Evolutionary conservation across 257 asterid genomes (phyloP).

Genomic region (Ligustrum vulgare): DNA sequence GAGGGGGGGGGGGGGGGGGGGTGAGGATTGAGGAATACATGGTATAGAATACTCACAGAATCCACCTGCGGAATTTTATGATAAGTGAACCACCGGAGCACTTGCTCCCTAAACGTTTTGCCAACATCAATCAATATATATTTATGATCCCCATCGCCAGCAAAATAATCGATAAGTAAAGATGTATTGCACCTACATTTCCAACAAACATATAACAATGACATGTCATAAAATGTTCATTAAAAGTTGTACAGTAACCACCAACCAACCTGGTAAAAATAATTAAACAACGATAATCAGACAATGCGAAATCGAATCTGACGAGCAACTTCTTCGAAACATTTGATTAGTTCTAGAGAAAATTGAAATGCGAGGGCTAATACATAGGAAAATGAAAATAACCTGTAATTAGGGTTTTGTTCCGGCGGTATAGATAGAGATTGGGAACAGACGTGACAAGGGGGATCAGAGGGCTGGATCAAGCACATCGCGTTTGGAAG

Average conservation of each 20-base stretch:
- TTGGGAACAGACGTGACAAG: constrained; percentile 74
- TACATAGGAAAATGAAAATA: constrained; percentile 18
- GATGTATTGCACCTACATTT: constrained; percentile 91
- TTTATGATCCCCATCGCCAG: constrained; percentile 55
- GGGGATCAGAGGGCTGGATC: constrained; percentile 85
- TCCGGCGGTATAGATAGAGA: constrained; percentile 72
- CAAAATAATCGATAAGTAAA: constrained; percentile 78
- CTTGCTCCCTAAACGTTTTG: constrained; percentile 97
- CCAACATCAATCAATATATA: constrained; percentile 92
- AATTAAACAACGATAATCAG: not conserved
- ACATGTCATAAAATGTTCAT: not conserved
- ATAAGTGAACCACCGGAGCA: constrained; percentile 87
- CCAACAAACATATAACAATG: constrained; percentile 21
- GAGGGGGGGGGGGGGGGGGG: no score
- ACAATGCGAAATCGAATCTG: constrained; percentile 5
- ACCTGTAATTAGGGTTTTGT: constrained; percentile 90
- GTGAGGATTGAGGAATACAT: no score
- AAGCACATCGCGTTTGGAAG: constrained; percentile 82
- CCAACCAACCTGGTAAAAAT: not conserved
- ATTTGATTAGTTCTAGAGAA: constrained; percentile 1
- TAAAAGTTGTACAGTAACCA: not conserved
- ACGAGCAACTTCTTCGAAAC: not conserved
- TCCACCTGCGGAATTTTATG: constrained; percentile 80
- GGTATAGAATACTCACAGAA: constrained; percentile 65
- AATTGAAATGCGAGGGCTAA: not conserved